Evolutionary conservation across 495 filamentous ascomycete genomes (phyloP).

Genomic region (Penicillium flavigenum): DNA sequence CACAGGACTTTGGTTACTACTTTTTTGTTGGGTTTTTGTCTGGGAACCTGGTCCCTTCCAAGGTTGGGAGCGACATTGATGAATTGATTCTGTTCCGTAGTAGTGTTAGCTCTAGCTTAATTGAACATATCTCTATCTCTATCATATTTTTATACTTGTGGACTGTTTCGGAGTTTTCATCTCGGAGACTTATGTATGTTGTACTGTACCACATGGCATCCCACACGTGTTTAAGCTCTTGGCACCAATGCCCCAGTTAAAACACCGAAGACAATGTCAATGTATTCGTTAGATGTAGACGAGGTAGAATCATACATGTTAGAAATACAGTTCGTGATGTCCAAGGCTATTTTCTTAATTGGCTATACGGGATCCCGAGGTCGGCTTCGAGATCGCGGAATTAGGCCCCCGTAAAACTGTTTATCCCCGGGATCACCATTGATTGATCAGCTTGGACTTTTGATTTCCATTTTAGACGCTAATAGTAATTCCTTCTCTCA

Average conservation of each 20-base stretch:
- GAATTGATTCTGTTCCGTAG: slow-evolving; percentile 9
- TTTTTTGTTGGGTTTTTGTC: slow-evolving; percentile 19
- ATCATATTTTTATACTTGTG: neutral
- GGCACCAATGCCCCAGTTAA: neutral
- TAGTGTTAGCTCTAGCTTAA: slow-evolving; percentile 29
- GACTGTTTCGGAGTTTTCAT: neutral
- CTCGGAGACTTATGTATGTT: neutral
- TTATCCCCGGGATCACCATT: slow-evolving; percentile 5
- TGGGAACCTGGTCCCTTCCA: slow-evolving; percentile 11
- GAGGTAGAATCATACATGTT: neutral
- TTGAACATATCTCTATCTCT: slow-evolving; percentile 28
- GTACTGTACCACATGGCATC: neutral
- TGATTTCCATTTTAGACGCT: neutral
- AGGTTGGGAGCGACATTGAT: slow-evolving; percentile 12
- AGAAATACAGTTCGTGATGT: neutral
- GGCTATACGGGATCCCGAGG: neutral
- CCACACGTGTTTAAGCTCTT: neutral
- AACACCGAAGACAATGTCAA: neutral
- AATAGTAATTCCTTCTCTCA: neutral
- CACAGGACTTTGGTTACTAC: slow-evolving; percentile 19
- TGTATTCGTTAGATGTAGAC: neutral
- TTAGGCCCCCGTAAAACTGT: neutral
- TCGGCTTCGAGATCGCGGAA: neutral
- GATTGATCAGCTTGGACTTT: slow-evolving; percentile 27
- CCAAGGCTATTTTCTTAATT: neutral